These are phyloP conservation scores for Naganishia vaughanmartiniae DNA, from an alignment of 768 basidiomycete species.

Conservation along the genomic window DNA sequence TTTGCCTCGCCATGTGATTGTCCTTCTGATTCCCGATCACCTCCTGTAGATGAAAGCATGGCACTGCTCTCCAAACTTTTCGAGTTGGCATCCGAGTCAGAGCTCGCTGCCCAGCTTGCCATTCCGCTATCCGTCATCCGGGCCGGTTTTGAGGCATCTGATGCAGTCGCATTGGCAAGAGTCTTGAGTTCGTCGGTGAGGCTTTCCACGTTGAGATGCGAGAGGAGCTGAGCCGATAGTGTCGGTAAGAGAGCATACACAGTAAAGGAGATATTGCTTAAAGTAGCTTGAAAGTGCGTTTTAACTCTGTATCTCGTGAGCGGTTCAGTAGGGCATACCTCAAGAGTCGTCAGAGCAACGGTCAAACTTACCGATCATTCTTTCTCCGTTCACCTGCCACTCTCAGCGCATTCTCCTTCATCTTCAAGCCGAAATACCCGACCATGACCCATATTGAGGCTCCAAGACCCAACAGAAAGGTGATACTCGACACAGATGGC, in stretches of 20 bases:
- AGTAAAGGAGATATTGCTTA: slow-evolving; percentile 50
- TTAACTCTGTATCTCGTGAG: slow-evolving; percentile 18
- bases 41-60: slow-evolving; percentile 1
- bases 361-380: slow-evolving; percentile 14
- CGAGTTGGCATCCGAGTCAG: slow-evolving; percentile 17
- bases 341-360: not conserved
- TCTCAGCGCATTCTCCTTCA: slow-evolving; percentile 22
- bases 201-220: slow-evolving; percentile 43
- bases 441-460: slow-evolving; percentile 28
- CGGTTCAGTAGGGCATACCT: not conserved
- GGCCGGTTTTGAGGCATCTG: slow-evolving; percentile 8
- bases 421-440: slow-evolving; percentile 21
- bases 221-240: slow-evolving; percentile 41
- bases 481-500: slow-evolving; percentile 10
- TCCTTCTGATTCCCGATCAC: not conserved
- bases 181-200: slow-evolving; percentile 39
- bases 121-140: slow-evolving; percentile 24
- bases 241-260: slow-evolving; percentile 50
- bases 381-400: slow-evolving; percentile 24
- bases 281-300: slow-evolving; percentile 44
- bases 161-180: not conserved
- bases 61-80: slow-evolving; percentile 22
- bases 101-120: slow-evolving; percentile 24
- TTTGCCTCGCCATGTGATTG: not conserved
- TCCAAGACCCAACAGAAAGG: slow-evolving; percentile 24